Evolutionary conservation across 176 grass and related monocot species (phyloP).

Genomic region (Musa itinerans): DNA sequence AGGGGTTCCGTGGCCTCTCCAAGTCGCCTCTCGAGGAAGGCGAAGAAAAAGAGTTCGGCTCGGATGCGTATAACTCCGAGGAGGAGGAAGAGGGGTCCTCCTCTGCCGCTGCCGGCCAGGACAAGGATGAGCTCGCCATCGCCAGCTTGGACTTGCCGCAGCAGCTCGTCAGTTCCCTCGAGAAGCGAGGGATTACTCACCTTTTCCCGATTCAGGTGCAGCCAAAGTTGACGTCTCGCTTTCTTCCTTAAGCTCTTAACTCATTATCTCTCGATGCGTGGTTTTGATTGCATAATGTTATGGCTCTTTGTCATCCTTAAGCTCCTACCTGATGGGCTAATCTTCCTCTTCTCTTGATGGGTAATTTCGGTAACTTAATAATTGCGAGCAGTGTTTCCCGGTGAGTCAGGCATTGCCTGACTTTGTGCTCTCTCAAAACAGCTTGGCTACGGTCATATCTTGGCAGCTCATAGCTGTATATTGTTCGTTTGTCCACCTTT

Average conservation of each 20-base stretch:
- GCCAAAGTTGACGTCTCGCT: neutral
- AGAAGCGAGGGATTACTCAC: slow-evolving; percentile 77
- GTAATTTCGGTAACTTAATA: too few species aligned
- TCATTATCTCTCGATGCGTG: too few species aligned
- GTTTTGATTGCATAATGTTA: neutral
- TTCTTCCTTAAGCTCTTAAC: neutral
- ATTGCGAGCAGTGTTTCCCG: too few species aligned
- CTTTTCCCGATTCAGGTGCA: slow-evolving; percentile 92
- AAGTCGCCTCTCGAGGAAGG: slow-evolving; percentile 33
- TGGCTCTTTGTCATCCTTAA: neutral
- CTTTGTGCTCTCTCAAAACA: too few species aligned
- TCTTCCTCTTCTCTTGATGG: too few species aligned
- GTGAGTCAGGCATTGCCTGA: too few species aligned
- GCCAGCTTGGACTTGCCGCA: slow-evolving; percentile 56
- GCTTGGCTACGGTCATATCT: too few species aligned
- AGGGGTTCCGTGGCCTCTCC: slow-evolving; percentile 38
- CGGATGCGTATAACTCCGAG: slow-evolving; percentile 22
- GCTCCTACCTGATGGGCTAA: neutral
- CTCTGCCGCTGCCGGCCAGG: neutral
- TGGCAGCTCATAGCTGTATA: too few species aligned
- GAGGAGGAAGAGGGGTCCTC: slow-evolving; percentile 10
- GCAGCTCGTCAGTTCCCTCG: slow-evolving; percentile 60
- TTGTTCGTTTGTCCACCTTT: too few species aligned
- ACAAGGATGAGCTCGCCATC: slow-evolving; percentile 67
- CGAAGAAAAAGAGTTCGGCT: slow-evolving; percentile 16